phyloP scores from a whole-genome alignment of 345 rosid genomes.

The Reutealis trisperma region DNA sequence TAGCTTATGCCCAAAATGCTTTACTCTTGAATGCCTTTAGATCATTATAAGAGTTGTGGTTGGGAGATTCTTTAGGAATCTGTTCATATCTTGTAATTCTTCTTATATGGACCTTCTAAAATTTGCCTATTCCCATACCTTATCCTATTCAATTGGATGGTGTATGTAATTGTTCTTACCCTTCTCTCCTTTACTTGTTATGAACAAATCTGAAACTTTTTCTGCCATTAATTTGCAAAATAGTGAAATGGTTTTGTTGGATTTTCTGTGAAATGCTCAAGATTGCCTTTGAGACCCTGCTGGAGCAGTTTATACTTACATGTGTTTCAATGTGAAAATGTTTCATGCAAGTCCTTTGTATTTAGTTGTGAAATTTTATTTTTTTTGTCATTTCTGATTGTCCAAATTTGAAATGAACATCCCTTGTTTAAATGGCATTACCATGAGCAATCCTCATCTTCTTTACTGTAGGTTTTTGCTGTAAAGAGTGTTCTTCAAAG shows the following conservation, averaged over 20 bases:
- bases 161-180: background rate
- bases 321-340: background rate
- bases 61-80: background rate
- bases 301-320: background rate
- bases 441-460: background rate
- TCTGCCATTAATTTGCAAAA: background rate
- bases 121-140: background rate
- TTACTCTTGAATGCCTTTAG: background rate
- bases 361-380: background rate
- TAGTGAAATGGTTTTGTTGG: background rate
- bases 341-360: background rate
- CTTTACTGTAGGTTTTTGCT: constrained; percentile 71
- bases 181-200: background rate
- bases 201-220: background rate
- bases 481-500: constrained; percentile 98
- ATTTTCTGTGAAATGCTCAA: background rate
- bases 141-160: background rate
- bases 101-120: background rate
- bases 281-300: background rate
- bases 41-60: background rate
- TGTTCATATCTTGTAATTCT: background rate
- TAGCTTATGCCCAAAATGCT: background rate
- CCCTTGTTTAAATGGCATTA: background rate
- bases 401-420: background rate
- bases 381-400: background rate